phyloP scores from a whole-genome alignment of 176 grass and related monocot species.

The Ensete glaucum region DNA sequence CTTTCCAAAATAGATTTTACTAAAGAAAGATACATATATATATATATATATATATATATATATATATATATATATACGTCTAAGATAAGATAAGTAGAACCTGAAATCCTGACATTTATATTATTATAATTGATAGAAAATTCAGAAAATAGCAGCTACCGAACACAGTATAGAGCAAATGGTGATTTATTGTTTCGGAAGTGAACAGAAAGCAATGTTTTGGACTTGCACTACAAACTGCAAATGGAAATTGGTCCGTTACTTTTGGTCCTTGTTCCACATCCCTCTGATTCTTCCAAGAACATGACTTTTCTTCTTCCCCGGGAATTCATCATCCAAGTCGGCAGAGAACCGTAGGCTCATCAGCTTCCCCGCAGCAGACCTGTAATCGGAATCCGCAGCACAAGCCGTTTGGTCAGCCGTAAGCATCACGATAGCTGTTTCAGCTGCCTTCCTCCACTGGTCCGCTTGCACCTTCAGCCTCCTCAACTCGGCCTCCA shows the following conservation, averaged over 20 bases:
- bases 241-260: background rate
- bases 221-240: background rate
- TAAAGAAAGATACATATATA: too few species aligned
- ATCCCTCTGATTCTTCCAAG: constrained; percentile 85
- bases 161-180: too few species aligned
- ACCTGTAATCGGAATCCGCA: constrained; percentile 26
- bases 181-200: background rate
- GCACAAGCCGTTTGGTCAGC: constrained; percentile 52
- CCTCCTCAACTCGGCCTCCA: constrained; percentile 64
- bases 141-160: too few species aligned
- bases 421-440: constrained; percentile 70
- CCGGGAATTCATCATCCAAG: constrained; percentile 52
- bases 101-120: too few species aligned
- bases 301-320: constrained; percentile 76
- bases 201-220: background rate
- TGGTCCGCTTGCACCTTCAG: constrained; percentile 93
- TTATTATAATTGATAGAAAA: too few species aligned
- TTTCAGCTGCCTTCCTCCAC: constrained; percentile 93
- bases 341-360: constrained; percentile 38
- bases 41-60: too few species aligned
- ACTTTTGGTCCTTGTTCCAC: constrained; percentile 65
- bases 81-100: too few species aligned
- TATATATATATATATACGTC: too few species aligned
- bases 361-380: constrained; percentile 43
- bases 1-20: too few species aligned